Evolutionary conservation across 1,139 yeast species (phyloP).

Genomic region (Suhomyces wounanorum): DNA sequence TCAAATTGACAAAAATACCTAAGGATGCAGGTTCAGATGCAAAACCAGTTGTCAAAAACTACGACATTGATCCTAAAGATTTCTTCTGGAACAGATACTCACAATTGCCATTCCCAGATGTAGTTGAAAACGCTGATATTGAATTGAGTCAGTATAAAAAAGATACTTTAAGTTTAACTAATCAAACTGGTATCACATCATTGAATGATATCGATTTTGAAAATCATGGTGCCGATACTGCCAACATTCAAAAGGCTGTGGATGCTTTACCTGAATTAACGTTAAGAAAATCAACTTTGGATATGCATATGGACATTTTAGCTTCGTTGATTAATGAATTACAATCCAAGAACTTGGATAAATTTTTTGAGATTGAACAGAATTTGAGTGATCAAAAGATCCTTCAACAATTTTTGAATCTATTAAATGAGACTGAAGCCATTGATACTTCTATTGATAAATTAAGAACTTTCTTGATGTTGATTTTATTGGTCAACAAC

Average conservation of each 20-base stretch:
- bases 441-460: constrained; percentile 71
- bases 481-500: constrained; percentile 54
- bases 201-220: constrained; percentile 74
- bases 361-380: constrained; percentile 93
- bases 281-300: constrained; percentile 82
- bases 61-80: constrained; percentile 90
- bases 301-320: constrained; percentile 95
- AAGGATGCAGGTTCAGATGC: constrained; percentile 29
- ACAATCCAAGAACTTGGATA: constrained; percentile 82
- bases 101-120: constrained; percentile 93
- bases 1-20: constrained; percentile 43
- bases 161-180: constrained; percentile 85
- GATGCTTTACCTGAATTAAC: constrained; percentile 91
- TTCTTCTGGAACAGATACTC: constrained; percentile 88
- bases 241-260: constrained; percentile 84
- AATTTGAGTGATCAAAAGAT: constrained; percentile 62
- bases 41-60: constrained; percentile 49
- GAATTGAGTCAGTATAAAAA: constrained; percentile 79
- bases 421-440: constrained; percentile 44
- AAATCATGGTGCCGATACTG: constrained; percentile 59
- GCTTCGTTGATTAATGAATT: constrained; percentile 81
- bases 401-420: constrained; percentile 59
- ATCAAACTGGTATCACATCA: constrained; percentile 70
- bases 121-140: constrained; percentile 89
- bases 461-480: constrained; percentile 80